A percentile compares a stretch with the other conserved stretches of the same genome.
These are phyloP conservation scores for Boletellus emodensis DNA, from an alignment of 768 basidiomycete genomes.

Conservation along the genomic window DNA sequence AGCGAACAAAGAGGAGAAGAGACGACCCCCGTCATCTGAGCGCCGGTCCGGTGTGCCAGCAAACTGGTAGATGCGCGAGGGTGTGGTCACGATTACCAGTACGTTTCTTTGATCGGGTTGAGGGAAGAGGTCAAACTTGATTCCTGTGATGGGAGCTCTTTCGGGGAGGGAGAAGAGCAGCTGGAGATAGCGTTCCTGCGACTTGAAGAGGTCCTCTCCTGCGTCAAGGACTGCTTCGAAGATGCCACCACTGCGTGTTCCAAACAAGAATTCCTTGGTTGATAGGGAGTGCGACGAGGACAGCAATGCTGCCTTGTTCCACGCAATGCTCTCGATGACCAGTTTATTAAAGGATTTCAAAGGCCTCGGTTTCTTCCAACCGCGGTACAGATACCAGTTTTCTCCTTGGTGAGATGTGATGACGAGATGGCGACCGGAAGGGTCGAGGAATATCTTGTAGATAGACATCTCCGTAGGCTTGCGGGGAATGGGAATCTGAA, in stretches of 20 bases:
- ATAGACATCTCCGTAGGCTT: slow-evolving; percentile 76
- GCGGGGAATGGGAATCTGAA: slow-evolving; percentile 72
- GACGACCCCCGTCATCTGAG: slow-evolving; percentile 69
- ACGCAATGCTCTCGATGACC: slow-evolving; percentile 86
- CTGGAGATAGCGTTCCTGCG: slow-evolving; percentile 75
- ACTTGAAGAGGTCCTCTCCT: slow-evolving; percentile 89
- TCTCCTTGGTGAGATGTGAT: slow-evolving; percentile 86
- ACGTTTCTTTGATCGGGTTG: slow-evolving; percentile 56
- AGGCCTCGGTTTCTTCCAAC: slow-evolving; percentile 77
- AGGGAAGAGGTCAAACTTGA: slow-evolving; percentile 77
- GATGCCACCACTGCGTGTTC: slow-evolving; percentile 78
- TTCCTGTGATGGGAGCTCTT: slow-evolving; percentile 76
- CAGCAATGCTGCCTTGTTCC: slow-evolving; percentile 72
- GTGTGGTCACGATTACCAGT: slow-evolving; percentile 79
- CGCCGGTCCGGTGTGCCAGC: slow-evolving; percentile 63
- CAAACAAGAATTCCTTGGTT: slow-evolving; percentile 82
- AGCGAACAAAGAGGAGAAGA: slow-evolving; percentile 73
- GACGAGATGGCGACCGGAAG: slow-evolving; percentile 86
- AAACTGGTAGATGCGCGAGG: slow-evolving; percentile 88
- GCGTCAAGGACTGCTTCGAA: slow-evolving; percentile 89
- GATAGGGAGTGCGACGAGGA: slow-evolving; percentile 67
- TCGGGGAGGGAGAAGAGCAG: slow-evolving; percentile 76
- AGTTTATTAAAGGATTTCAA: slow-evolving; percentile 76
- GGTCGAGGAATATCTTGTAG: slow-evolving; percentile 85
- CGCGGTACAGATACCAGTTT: slow-evolving; percentile 85